Conservation (phyloP, 306 rosid species). For the Prunus padus region DNA sequence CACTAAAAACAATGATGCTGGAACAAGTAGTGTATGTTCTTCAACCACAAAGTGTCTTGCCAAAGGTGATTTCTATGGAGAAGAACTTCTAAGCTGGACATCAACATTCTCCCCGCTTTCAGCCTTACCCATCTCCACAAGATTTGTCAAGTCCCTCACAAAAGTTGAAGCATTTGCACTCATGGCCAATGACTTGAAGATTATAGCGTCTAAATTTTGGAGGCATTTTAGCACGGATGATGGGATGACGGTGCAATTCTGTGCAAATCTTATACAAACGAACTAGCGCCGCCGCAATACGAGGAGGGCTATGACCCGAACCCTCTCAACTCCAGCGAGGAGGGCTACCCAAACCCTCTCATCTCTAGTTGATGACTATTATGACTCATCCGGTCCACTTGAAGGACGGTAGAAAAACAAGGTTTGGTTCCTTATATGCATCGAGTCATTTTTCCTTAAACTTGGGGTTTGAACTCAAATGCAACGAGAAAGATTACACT, state of each 20-base stretch:
- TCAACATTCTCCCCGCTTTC: slow-evolving; percentile 29
- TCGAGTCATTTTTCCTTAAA: too few species aligned
- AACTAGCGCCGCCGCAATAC: neutral
- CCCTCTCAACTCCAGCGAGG: neutral
- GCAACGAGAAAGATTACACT: too few species aligned
- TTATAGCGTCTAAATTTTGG: neutral
- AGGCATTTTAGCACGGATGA: neutral
- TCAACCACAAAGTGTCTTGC: neutral
- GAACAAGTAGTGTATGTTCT: neutral
- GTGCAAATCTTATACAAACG: neutral
- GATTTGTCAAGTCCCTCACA: slow-evolving; percentile 21
- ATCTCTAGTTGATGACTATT: too few species aligned
- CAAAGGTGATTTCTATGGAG: slow-evolving; percentile 9
- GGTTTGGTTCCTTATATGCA: too few species aligned
- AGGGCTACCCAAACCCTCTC: too few species aligned
- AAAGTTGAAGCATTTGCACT: slow-evolving; percentile 1
- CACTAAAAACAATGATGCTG: neutral
- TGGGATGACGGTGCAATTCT: neutral
- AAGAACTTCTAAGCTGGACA: slow-evolving; percentile 30
- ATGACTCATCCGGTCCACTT: too few species aligned
- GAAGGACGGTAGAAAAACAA: too few species aligned
- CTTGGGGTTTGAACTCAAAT: too few species aligned
- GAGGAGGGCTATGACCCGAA: neutral
- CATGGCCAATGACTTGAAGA: neutral
- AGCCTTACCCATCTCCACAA: slow-evolving; percentile 40